Conservation (phyloP, 1,139 yeast species). For the Hanseniaspora uvarum region DNA sequence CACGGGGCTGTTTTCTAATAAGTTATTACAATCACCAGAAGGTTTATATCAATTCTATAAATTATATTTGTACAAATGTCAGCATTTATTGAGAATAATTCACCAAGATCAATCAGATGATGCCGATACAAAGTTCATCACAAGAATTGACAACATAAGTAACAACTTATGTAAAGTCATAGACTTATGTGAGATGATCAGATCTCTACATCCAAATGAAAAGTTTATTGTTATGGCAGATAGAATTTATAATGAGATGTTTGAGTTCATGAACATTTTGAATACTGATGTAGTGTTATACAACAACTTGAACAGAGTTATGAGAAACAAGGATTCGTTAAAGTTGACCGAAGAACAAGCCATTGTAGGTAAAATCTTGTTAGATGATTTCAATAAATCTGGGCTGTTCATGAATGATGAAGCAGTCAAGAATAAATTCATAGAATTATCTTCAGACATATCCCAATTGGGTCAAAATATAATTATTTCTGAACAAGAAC, state of each 20-base stretch:
- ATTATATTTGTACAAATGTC: slow-evolving; percentile 54
- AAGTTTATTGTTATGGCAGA: slow-evolving; percentile 74
- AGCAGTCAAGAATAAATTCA: slow-evolving; percentile 56
- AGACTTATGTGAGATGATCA: slow-evolving; percentile 83
- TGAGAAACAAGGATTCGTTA: slow-evolving; percentile 37
- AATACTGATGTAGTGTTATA: slow-evolving; percentile 77
- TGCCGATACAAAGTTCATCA: slow-evolving; percentile 47
- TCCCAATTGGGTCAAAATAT: slow-evolving; percentile 77
- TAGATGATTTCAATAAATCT: slow-evolving; percentile 79
- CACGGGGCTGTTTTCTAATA: slow-evolving; percentile 68
- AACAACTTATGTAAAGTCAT: slow-evolving; percentile 86
- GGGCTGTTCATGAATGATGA: slow-evolving; percentile 75
- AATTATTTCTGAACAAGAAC: slow-evolving; percentile 33
- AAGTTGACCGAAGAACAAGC: slow-evolving; percentile 48
- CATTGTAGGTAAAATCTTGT: slow-evolving; percentile 68
- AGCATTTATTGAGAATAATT: slow-evolving; percentile 48
- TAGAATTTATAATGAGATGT: slow-evolving; percentile 76
- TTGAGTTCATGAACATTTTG: slow-evolving; percentile 84
- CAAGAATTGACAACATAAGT: slow-evolving; percentile 70
- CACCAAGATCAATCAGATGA: slow-evolving; percentile 38
- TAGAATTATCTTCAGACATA: slow-evolving; percentile 68
- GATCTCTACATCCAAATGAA: slow-evolving; percentile 75
- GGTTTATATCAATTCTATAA: slow-evolving; percentile 63
- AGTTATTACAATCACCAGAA: slow-evolving; percentile 53
- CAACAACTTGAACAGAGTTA: slow-evolving; percentile 45